These are phyloP conservation scores for Trichodelitschia bisporula DNA, from an alignment of 495 filamentous ascomycete species.

Conservation along the genomic window DNA sequence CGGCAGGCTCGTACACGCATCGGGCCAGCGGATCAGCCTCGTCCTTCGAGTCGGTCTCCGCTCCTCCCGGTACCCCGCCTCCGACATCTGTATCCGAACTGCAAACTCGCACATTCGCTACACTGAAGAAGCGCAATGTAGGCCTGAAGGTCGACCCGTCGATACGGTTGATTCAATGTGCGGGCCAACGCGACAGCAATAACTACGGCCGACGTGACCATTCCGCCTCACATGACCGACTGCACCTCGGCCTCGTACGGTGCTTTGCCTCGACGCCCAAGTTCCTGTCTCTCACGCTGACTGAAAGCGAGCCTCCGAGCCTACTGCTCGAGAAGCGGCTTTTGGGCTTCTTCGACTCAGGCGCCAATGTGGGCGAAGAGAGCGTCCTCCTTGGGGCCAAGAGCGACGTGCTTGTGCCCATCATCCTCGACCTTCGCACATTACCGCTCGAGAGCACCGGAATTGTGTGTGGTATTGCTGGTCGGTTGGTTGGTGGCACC, in stretches of 20 bases:
- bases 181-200: slow-evolving; percentile 30
- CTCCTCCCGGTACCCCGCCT: slow-evolving; percentile 40
- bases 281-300: slow-evolving; percentile 71
- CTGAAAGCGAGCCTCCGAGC: slow-evolving; percentile 61
- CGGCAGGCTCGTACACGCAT: slow-evolving; percentile 18
- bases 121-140: slow-evolving; percentile 48
- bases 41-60: slow-evolving; percentile 17
- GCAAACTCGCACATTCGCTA: slow-evolving; percentile 56
- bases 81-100: slow-evolving; percentile 54
- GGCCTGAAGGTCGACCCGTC: slow-evolving; percentile 39
- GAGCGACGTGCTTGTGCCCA: slow-evolving; percentile 61
- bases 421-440: slow-evolving; percentile 62
- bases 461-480: slow-evolving; percentile 80
- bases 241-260: slow-evolving; percentile 41
- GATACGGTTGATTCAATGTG: slow-evolving; percentile 64
- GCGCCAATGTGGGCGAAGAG: slow-evolving; percentile 17
- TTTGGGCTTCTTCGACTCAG: slow-evolving; percentile 23
- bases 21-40: slow-evolving; percentile 24
- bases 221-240: slow-evolving; percentile 21
- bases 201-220: slow-evolving; percentile 7
- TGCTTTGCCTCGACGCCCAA: slow-evolving; percentile 43
- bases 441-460: slow-evolving; percentile 77
- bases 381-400: slow-evolving; percentile 56
- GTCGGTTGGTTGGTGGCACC: slow-evolving; percentile 37
- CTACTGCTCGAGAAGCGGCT: slow-evolving; percentile 58